These are phyloP conservation scores for Plenodomus tracheiphilus DNA, from an alignment of 2,329 filamentous ascomycete species.

Conservation along the genomic window DNA sequence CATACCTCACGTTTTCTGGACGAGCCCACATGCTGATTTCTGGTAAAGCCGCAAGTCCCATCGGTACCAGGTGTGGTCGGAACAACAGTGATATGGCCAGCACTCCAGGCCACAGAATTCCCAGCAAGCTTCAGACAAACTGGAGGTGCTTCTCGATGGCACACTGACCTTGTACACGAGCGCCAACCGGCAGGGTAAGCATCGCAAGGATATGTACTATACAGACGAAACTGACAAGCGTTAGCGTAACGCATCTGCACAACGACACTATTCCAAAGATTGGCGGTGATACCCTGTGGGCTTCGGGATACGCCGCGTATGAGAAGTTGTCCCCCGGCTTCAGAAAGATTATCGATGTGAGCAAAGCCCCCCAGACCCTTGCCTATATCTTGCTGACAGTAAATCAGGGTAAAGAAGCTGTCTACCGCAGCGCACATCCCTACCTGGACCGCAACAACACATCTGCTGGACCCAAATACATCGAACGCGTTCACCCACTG, in stretches of 20 bases:
- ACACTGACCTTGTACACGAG: conserved; percentile 72
- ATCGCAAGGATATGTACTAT: not conserved
- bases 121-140: conserved; percentile 66
- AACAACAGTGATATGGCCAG: conserved; percentile 70
- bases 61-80: conserved; percentile 70
- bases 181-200: conserved; percentile 64
- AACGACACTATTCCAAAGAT: conserved; percentile 67
- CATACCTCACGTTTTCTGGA: not conserved
- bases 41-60: conserved; percentile 65
- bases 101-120: conserved; percentile 64
- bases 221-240: not conserved
- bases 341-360: conserved; percentile 68
- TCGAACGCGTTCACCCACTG: conserved; percentile 70
- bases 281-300: conserved; percentile 75
- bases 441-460: conserved; percentile 69
- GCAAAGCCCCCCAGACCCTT: not conserved
- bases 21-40: not conserved
- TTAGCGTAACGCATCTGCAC: conserved; percentile 66
- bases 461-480: conserved; percentile 62
- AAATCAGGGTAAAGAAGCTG: conserved; percentile 55
- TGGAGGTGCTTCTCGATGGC: conserved; percentile 70
- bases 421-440: conserved; percentile 67
- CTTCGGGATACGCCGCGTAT: conserved; percentile 69
- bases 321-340: conserved; percentile 73
- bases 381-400: not conserved